phyloP scores from a whole-genome alignment of 2,329 filamentous ascomycete species.

The Fusarium anthophilum region DNA sequence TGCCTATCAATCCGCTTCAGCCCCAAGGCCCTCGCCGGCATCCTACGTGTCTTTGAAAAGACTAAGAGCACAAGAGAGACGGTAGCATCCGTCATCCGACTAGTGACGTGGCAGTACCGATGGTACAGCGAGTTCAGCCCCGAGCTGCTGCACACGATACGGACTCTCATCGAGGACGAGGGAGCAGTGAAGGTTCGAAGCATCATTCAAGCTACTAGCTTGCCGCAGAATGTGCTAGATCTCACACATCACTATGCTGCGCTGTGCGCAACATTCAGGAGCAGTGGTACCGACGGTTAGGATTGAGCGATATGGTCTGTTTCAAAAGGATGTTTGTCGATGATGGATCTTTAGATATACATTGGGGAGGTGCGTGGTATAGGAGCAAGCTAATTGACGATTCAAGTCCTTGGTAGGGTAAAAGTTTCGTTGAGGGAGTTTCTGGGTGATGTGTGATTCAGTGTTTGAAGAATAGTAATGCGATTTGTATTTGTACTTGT shows the following conservation, averaged over 20 bases:
- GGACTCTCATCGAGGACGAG: slow-evolving; percentile 95
- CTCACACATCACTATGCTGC: slow-evolving; percentile 96
- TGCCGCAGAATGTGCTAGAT: slow-evolving; percentile 92
- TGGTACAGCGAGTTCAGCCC: slow-evolving; percentile 99
- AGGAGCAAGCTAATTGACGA: slow-evolving; percentile 31
- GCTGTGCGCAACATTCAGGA: slow-evolving; percentile 92
- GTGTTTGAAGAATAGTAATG: not conserved
- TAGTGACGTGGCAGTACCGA: slow-evolving; percentile 98
- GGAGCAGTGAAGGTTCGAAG: slow-evolving; percentile 96
- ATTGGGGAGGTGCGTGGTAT: slow-evolving; percentile 3
- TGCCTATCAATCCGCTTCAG: slow-evolving; percentile 91
- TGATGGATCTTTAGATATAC: slow-evolving; percentile 19
- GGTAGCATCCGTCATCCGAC: slow-evolving; percentile 84
- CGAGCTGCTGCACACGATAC: slow-evolving; percentile 84
- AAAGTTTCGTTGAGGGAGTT: slow-evolving; percentile 14
- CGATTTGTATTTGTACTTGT: not conserved
- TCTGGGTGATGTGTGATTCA: not conserved
- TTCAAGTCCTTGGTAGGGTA: slow-evolving; percentile 17
- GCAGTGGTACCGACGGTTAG: slow-evolving; percentile 88
- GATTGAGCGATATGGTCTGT: not conserved
- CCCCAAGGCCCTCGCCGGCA: slow-evolving; percentile 88
- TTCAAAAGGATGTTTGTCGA: slow-evolving; percentile 1
- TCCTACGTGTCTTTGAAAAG: slow-evolving; percentile 81
- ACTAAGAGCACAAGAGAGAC: slow-evolving; percentile 82
- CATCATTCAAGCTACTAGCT: slow-evolving; percentile 94